Percentiles rank a stretch among this genome's conserved stretches.
These are phyloP conservation scores for Penicillium antarcticum DNA, from an alignment of 495 filamentous ascomycete species.

Conservation along the genomic window DNA sequence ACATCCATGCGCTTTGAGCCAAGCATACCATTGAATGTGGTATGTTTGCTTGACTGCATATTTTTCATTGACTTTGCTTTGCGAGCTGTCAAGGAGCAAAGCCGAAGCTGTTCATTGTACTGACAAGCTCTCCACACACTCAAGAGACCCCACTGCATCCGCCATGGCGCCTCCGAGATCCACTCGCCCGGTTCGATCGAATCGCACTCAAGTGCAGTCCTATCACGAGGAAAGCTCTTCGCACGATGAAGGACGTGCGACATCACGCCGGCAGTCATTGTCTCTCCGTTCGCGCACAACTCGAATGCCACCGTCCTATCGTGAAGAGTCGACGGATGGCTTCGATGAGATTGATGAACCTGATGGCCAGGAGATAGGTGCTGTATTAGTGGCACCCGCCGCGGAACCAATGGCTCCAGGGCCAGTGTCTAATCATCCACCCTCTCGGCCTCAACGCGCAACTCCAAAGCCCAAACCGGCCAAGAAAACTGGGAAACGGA, in stretches of 20 bases:
- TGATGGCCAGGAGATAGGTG: constrained; percentile 10
- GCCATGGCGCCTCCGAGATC: constrained; percentile 26
- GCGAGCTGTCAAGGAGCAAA: too few species aligned
- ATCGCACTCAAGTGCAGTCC: constrained; percentile 34
- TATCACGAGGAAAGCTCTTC: constrained; percentile 42
- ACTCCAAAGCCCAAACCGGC: constrained; percentile 15
- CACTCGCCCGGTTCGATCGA: constrained; percentile 37
- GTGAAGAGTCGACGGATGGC: constrained; percentile 43
- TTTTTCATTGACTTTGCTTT: too few species aligned
- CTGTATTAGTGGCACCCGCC: neutral
- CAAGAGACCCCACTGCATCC: neutral
- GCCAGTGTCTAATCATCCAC: neutral
- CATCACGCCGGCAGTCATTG: constrained; percentile 15
- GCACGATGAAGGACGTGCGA: constrained; percentile 18
- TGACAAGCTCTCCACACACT: too few species aligned
- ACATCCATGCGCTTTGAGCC: too few species aligned
- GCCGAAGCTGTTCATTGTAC: too few species aligned
- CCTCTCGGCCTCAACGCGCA: constrained; percentile 1
- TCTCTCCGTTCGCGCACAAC: constrained; percentile 36
- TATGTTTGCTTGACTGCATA: too few species aligned
- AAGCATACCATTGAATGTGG: too few species aligned
- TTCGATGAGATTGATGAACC: constrained; percentile 9
- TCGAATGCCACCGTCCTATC: constrained; percentile 36
- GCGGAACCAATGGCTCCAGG: constrained; percentile 2
- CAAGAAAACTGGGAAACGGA: constrained; percentile 8